A percentile compares a stretch with the other conserved stretches of the same genome.
These are phyloP conservation scores for Choanephora cucurbitarum DNA, from an alignment of 371 early-diverging fungal genomes.

Conservation along the genomic window DNA sequence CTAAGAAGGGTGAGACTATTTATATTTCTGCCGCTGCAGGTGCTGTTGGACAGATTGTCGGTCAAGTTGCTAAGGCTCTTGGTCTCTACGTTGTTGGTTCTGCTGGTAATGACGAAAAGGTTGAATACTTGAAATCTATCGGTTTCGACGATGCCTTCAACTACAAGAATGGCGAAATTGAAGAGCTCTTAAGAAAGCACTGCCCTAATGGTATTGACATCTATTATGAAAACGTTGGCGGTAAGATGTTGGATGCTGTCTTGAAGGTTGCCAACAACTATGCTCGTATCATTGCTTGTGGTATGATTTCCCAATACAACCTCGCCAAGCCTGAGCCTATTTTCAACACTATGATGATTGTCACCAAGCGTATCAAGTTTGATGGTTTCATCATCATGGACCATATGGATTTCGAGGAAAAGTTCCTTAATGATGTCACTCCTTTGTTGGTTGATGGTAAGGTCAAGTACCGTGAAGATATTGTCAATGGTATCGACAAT, in stretches of 20 bases:
- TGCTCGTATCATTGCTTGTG: conserved; percentile 63
- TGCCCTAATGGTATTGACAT: conserved; percentile 75
- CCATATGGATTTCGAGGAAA: conserved; percentile 48
- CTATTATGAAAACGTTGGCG: conserved; percentile 76
- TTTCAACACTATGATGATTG: conserved; percentile 33
- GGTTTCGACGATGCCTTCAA: conserved; percentile 82
- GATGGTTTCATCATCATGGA: conserved; percentile 71
- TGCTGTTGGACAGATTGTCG: conserved; percentile 61
- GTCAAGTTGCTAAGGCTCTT: conserved; percentile 69
- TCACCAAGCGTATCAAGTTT: conserved; percentile 52
- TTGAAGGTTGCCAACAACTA: conserved; percentile 51
- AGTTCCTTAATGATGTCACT: conserved; percentile 64
- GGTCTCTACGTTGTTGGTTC: conserved; percentile 76
- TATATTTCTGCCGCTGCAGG: conserved; percentile 60
- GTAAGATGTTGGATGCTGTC: conserved; percentile 68
- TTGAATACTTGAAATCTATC: conserved; percentile 60
- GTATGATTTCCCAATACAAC: conserved; percentile 77
- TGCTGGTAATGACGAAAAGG: conserved; percentile 80
- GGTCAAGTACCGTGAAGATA: conserved; percentile 63
- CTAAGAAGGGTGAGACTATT: conserved; percentile 52
- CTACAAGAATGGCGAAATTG: conserved; percentile 69
- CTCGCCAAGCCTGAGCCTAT: conserved; percentile 26
- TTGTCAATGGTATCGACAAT: conserved; percentile 77
- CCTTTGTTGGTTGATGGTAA: conserved; percentile 66
- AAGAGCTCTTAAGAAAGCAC: conserved; percentile 42